Evolutionary conservation across 78 protist genomes (phyloP).

Genomic region (Anaeramoeba ignava): DNA sequence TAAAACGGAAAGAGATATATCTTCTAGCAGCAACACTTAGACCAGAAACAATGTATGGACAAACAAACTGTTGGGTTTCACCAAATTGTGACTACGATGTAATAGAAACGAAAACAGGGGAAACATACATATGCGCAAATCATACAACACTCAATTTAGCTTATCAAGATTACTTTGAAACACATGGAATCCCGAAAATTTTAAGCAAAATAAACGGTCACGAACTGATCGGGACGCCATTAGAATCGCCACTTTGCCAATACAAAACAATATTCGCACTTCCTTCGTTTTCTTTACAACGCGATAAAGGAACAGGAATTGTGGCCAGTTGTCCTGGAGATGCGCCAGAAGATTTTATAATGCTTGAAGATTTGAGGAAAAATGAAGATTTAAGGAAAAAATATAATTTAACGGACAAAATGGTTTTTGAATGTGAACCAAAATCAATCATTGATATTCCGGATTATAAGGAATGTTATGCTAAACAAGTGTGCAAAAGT

Average conservation of each 20-base stretch:
- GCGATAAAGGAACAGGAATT: slow-evolving; percentile 52
- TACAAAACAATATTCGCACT: slow-evolving; percentile 63
- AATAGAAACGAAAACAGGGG: slow-evolving; percentile 42
- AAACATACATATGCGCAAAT: slow-evolving; percentile 57
- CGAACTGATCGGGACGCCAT: slow-evolving; percentile 69
- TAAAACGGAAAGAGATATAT: slow-evolving; percentile 27
- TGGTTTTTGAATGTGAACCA: slow-evolving; percentile 63
- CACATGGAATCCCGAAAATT: neutral
- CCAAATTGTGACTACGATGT: slow-evolving; percentile 87
- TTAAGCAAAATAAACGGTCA: slow-evolving; percentile 50
- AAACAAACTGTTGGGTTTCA: slow-evolving; percentile 96
- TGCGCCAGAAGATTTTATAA: slow-evolving; percentile 95
- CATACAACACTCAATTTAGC: slow-evolving; percentile 45
- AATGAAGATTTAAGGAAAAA: slow-evolving; percentile 19
- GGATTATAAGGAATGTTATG: slow-evolving; percentile 16
- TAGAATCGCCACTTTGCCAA: slow-evolving; percentile 67
- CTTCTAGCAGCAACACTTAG: slow-evolving; percentile 95
- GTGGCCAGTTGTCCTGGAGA: slow-evolving; percentile 77
- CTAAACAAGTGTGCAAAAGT: neutral
- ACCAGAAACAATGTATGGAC: slow-evolving; percentile 99
- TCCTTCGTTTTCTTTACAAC: slow-evolving; percentile 76
- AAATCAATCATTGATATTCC: slow-evolving; percentile 75
- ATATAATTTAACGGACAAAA: slow-evolving; percentile 39
- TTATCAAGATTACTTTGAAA: neutral
- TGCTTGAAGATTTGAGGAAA: slow-evolving; percentile 66